Evolutionary conservation across 257 asterid genomes (phyloP).

Genomic region (Primulina huaijiensis): DNA sequence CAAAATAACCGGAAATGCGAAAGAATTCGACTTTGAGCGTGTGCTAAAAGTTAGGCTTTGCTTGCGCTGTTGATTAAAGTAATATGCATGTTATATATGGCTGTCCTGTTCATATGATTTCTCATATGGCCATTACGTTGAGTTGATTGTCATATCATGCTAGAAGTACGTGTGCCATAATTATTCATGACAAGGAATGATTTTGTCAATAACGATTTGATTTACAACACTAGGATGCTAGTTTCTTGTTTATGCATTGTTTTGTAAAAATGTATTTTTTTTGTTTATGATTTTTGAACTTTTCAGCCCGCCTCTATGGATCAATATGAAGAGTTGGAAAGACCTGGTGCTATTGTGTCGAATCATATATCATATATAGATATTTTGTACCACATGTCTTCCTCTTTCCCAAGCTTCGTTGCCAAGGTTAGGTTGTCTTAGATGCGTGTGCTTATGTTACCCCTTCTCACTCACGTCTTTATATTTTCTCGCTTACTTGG

Average conservation of each 20-base stretch:
- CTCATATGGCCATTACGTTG: not conserved
- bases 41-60: not conserved
- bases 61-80: not conserved
- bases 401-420: conserved; percentile 89
- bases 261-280: conserved; percentile 7
- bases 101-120: not conserved
- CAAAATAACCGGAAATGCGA: not conserved
- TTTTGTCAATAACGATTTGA: not conserved
- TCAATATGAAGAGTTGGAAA: conserved; percentile 49
- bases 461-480: conserved; percentile 30
- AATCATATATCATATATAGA: conserved; percentile 45
- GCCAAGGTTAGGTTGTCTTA: conserved; percentile 80
- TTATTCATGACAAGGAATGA: conserved; percentile 3
- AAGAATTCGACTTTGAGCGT: not conserved
- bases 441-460: conserved; percentile 44
- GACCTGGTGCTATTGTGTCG: conserved; percentile 69
- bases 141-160: not conserved
- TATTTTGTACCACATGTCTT: conserved; percentile 87
- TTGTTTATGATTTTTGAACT: conserved; percentile 20
- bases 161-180: not conserved
- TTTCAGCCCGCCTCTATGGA: conserved; percentile 44
- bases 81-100: not conserved
- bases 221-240: conserved; percentile 4
- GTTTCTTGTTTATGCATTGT: not conserved
- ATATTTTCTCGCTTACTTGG: conserved; percentile 21